Evolutionary conservation across 495 filamentous ascomycete genomes (phyloP), one percentile per base, ranked within the genome.

Genomic region (Pseudevernia furfuracea): DNA sequence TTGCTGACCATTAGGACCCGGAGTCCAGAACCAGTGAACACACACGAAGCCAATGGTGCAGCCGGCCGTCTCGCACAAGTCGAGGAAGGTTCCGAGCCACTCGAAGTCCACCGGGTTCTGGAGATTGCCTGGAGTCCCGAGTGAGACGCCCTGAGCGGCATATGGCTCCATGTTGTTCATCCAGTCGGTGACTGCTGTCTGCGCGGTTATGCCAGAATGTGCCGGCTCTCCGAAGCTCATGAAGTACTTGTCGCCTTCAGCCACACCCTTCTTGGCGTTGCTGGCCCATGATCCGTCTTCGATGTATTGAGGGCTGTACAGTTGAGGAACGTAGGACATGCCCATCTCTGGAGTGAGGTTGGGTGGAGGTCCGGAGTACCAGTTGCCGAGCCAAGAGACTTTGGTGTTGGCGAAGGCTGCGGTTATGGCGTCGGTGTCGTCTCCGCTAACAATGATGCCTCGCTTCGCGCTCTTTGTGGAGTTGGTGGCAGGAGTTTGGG

Each of bases 331-430:
- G 32, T 36, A 69, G 0, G 48, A 1, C 36, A 62, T 28, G 46
- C 58, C 14, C 36, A 62, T 43, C 21, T 19, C 43, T 32, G 44
- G 32, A 28, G 60, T 46, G 41, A 67, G 58, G 38, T 56, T 39
- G 34, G 28, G n/a, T 41, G 68, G 68, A 21, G 68, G 68, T 8
- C n/a, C 46, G 28, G 68, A 69, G 58, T 58, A 67, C 61, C 66
- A 67, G 41, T 69, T 65, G 38, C 58, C 61, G 46, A 69, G 38
- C 68, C 68, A 69, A 8, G 65, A 67, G 46, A 69, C 59, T 25
- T 69, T 69, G 19, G 60, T 44, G 38, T 63, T 63, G 52, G 41
- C 59, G 12, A 69, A 63, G n/a, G 64, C 64, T 23, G 34, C 46
- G 25, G 56, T 58, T 19, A 60, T 61, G 52, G 30, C 53, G 3